phyloP scores from a whole-genome alignment of 768 basidiomycete species.

The Cyathus striatus region DNA sequence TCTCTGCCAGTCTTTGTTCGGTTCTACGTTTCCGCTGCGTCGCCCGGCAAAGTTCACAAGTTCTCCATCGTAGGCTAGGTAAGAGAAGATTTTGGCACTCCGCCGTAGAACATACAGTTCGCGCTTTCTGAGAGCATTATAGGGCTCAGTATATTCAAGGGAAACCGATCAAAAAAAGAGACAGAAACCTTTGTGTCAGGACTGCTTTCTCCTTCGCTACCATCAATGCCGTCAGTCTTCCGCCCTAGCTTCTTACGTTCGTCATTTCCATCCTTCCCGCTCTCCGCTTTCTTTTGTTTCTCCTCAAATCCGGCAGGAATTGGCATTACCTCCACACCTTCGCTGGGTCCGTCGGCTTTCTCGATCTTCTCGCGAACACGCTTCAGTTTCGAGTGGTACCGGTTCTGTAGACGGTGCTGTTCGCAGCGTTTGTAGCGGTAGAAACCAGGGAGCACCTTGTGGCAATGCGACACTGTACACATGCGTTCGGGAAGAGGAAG shows the following conservation, averaged over 20 bases:
- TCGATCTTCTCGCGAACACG: conserved; percentile 43
- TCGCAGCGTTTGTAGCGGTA: conserved; percentile 53
- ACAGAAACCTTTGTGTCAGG: too few relatives aligned
- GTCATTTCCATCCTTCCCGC: neutral
- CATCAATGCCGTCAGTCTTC: conserved; percentile 10
- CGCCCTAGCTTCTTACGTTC: neutral
- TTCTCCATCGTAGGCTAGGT: conserved; percentile 40
- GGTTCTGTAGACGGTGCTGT: conserved; percentile 50
- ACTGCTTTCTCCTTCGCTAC: conserved; percentile 13
- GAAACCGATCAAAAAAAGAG: neutral
- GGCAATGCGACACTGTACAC: conserved; percentile 57
- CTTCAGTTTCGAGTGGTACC: conserved; percentile 47
- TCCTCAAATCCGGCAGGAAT: conserved; percentile 7
- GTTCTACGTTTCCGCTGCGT: conserved; percentile 21
- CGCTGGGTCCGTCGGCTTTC: conserved; percentile 5
- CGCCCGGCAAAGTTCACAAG: conserved; percentile 41
- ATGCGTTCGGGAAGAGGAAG: conserved; percentile 34
- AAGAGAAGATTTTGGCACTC: conserved; percentile 39
- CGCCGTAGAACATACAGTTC: conserved; percentile 30
- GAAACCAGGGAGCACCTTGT: conserved; percentile 38
- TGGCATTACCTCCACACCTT: conserved; percentile 2
- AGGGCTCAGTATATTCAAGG: neutral
- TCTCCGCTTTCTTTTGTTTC: conserved; percentile 8
- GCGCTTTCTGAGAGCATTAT: too few relatives aligned
- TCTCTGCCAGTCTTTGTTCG: conserved; percentile 3